phyloP scores from a whole-genome alignment of 2,329 filamentous ascomycete species.

The Penicillium sp. region DNA sequence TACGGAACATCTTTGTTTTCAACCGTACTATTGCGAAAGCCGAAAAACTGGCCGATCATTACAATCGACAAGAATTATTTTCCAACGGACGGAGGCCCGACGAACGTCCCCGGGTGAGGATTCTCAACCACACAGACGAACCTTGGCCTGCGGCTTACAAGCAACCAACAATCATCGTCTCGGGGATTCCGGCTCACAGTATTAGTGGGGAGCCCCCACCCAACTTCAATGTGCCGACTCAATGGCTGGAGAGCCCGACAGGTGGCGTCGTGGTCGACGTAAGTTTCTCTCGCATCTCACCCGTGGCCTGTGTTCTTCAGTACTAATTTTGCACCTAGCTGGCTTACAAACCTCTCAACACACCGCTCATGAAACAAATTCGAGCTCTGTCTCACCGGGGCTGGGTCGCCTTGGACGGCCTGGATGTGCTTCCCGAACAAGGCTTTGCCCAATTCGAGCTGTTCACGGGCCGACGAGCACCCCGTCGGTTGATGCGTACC shows the following conservation, averaged over 20 bases:
- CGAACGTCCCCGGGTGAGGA: conserved; percentile 22
- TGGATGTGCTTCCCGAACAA: conserved; percentile 37
- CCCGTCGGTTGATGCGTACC: conserved; percentile 33
- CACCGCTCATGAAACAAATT: conserved; percentile 33
- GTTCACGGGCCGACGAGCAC: conserved; percentile 35
- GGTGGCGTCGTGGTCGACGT: conserved; percentile 40
- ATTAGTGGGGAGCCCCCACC: conserved; percentile 32
- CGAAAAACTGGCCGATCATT: conserved; percentile 32
- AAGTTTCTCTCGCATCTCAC: conserved; percentile 8
- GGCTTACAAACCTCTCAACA: conserved; percentile 38
- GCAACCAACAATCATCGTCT: conserved; percentile 36
- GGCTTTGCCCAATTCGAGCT: conserved; percentile 38
- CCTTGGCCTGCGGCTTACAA: conserved; percentile 30
- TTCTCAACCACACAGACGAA: conserved; percentile 25
- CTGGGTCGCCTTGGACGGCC: conserved; percentile 37
- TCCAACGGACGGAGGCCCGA: conserved; percentile 11
- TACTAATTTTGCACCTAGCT: conserved; percentile 20
- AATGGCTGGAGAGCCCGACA: conserved; percentile 36
- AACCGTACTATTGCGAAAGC: conserved; percentile 34
- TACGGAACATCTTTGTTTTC: conserved; percentile 35
- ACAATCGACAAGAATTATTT: conserved; percentile 29
- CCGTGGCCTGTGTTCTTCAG: not conserved
- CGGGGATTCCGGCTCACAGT: conserved; percentile 34
- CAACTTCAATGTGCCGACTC: conserved; percentile 30
- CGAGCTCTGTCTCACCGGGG: conserved; percentile 32